Percentiles rank a stretch among this genome's conserved stretches.
Evolutionary conservation across 164 flowering plant species (phyloP).

Genomic region (Pachysandra terminalis): DNA sequence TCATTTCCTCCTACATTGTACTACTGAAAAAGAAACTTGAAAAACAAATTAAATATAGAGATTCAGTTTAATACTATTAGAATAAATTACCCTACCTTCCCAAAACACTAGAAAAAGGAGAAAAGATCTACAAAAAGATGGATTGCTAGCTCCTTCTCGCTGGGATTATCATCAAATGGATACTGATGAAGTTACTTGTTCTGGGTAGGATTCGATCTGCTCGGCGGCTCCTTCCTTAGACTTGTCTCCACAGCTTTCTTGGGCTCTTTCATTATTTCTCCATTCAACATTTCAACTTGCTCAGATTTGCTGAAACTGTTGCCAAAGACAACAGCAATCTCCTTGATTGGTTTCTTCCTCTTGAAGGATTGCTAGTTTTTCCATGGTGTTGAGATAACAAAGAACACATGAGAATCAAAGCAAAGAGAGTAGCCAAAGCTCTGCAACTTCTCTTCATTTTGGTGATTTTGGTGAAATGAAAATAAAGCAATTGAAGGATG

Average conservation of each 20-base stretch:
- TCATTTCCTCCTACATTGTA: too few species aligned
- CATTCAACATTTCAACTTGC: slow-evolving; percentile 38
- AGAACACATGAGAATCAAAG: slow-evolving; percentile 23
- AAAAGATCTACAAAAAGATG: too few species aligned
- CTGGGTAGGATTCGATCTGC: too few species aligned
- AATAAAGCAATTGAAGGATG: not conserved
- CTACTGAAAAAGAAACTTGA: not conserved
- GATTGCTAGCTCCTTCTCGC: not conserved
- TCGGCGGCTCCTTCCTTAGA: slow-evolving; percentile 44
- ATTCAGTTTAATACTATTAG: not conserved
- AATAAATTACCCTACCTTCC: too few species aligned
- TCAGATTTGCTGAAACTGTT: slow-evolving; percentile 14
- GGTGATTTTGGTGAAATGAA: not conserved
- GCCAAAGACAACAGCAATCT: slow-evolving; percentile 23
- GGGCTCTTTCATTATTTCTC: too few species aligned
- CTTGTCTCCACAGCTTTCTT: too few species aligned
- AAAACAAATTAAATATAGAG: too few species aligned
- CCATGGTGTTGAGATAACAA: slow-evolving; percentile 17
- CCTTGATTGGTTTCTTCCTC: slow-evolving; percentile 20
- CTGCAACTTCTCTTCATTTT: slow-evolving; percentile 27
- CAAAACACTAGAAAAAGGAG: too few species aligned
- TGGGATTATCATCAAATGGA: too few species aligned
- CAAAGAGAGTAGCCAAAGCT: slow-evolving; percentile 21
- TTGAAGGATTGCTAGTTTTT: not conserved
- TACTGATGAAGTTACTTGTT: too few species aligned